Base-by-base conservation (phyloP, 2,329 filamentous ascomycete species). In the Colletotrichum chlorophyti region DNA sequence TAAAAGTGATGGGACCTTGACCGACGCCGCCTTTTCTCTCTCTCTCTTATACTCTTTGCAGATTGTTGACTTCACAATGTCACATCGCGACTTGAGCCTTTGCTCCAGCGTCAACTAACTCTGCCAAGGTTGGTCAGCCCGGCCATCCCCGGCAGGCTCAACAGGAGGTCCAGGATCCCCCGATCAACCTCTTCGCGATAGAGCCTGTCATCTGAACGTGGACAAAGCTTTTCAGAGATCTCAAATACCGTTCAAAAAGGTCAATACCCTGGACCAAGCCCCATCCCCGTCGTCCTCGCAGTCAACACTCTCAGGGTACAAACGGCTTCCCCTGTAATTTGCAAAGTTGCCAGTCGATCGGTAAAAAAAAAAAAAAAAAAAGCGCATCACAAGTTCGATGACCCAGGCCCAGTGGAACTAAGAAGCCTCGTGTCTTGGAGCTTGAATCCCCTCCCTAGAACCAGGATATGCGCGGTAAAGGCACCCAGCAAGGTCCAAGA, bases 1-100 rank as follows among this genome's bases (percentile, higher is more conserved):
- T 60, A 50, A 38, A 38, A 15, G 43, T 60, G 57, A 60, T 60
- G 43, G 38, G 27, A 12, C n/a, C 29, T 24, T 26, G 45, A 34
- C 34, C 21, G 19, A 37, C 10, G 31, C 31, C 34, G 35, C 42
- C 34, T 31, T 23, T 3, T 7, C 23, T 29, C 12, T 15, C 4
- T 31, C n/a, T 11, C 9, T 5, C 31, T 26, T n/a, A n/a, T n/a
- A n/a, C n/a, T n/a, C n/a, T n/a, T n/a, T n/a, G n/a, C 23, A 15
- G 43, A 14, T 15, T 19, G 11, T 7, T 19, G 15, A 38, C 35
- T 27, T 24, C 19, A 27, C 19, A 32, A 19, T 8, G 49, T 49
- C 27, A 52, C 32, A 59, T 54, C 37, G 29, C 31, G 21, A 43
- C 5, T 19, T 21, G 27, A 53, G 34, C 32, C 26, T 50, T 48